phyloP scores from a whole-genome alignment of 2,329 filamentous ascomycete genomes.

The Esteya vermicola region DNA sequence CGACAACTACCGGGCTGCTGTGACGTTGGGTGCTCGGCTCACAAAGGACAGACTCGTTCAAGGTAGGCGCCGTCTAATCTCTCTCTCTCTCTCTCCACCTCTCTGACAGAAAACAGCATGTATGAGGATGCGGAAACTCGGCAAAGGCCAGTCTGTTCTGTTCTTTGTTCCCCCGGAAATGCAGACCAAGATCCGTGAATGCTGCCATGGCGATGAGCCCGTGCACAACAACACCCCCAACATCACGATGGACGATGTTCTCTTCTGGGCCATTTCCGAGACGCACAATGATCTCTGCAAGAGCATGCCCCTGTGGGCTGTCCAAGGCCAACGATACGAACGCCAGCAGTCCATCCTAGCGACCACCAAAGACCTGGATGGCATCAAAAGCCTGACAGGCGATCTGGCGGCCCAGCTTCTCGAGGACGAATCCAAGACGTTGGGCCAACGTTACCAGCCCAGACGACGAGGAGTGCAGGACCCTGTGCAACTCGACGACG shows the following conservation, averaged over 20 bases:
- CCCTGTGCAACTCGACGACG: not conserved
- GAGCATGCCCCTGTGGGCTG: constrained; percentile 43
- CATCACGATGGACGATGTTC: constrained; percentile 39
- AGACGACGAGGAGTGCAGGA: not conserved
- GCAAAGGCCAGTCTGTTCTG: constrained; percentile 47
- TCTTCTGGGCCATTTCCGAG: constrained; percentile 45
- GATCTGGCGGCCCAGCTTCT: constrained; percentile 26
- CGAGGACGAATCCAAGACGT: constrained; percentile 37
- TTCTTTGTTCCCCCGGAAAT: constrained; percentile 50
- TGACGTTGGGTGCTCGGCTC: constrained; percentile 50
- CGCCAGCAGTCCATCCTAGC: constrained; percentile 24
- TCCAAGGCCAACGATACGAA: constrained; percentile 39
- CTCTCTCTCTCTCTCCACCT: not conserved
- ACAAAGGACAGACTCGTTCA: constrained; percentile 59
- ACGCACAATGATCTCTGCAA: constrained; percentile 34
- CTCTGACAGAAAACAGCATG: constrained; percentile 41
- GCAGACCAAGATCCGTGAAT: constrained; percentile 32
- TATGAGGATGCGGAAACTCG: constrained; percentile 59
- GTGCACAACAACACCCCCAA: too few relatives aligned
- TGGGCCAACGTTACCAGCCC: constrained; percentile 38
- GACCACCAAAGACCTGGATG: not conserved
- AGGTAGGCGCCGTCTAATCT: constrained; percentile 34
- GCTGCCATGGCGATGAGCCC: too few relatives aligned
- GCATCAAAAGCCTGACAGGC: constrained; percentile 9
- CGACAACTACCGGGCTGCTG: constrained; percentile 41